Evolutionary conservation across 208 protist genomes (phyloP), one percentile per base, ranked within the genome.

Genomic region (Leishmania tropica): DNA sequence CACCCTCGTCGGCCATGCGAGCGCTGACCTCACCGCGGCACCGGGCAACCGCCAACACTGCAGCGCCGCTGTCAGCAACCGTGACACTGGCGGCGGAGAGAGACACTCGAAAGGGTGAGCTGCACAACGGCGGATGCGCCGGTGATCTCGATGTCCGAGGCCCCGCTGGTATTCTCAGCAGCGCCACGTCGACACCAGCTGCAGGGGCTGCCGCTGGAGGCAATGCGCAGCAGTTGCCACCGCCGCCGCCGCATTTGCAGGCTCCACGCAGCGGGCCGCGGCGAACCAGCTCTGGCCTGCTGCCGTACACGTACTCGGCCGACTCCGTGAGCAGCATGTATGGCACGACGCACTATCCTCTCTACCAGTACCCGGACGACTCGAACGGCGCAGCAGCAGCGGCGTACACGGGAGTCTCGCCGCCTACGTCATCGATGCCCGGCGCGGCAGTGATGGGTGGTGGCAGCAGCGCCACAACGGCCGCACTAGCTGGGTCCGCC

Each of bases 291-390:
- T 86, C 83, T 47, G 83, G 83, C 1, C 60, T 83, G 37, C 75
- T 89, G 42, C 86, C 86, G 37, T 87, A 87, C 78, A 89, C 74
- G 54, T 87, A 87, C 71, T 89, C 86, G 40, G 76, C 53, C 28
- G 86, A 89, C 76, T 89, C 86, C 28, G 86, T 89, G 42, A 83
- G 80, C 62, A 82, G 77, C 78, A 76, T 87, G 83, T 86, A 85
- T 48, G 86, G 86, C 67, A 89, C 81, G n/a, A 83, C 85, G 60
- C 83, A 87, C 77, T 89, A 89, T 68, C 86, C 86, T 3, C 77
- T 86, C n/a, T 89, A 86, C 51, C 79, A 83, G 78, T 86, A 86
- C 75, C 83, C 83, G 6, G 83, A 86, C 11, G 83, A 79, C n/a
- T 47, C 60, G 19, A 53, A 7, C 48, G 19, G 35, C 17, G n/a